Base-by-base conservation (phyloP, 73 alveolate species). In the Paramecium biaurelia region DNA sequence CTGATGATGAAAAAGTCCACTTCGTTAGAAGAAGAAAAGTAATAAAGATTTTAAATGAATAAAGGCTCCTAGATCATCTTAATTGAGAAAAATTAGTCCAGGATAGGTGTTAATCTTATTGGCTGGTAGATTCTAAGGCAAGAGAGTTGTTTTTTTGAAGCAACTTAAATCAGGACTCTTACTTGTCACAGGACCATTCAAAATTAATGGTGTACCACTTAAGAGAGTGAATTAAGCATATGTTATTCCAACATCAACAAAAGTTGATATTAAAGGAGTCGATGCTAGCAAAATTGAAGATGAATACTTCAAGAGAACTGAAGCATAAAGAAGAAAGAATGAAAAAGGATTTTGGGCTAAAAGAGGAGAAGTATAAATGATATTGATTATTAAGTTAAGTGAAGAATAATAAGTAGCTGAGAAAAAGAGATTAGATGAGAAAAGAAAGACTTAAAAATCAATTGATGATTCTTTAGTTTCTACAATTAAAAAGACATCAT, bases 181-280 rank as follows among this genome's bases (percentile, higher is more conserved):
- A 72, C 96, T 97, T 70, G 99, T 97, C 49, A 97, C 99, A 53
- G 99, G 99, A 38, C 99, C 99, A 35, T 95, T 95, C 98, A 97
- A 95, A 92, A 92, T 95, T 59, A 96, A 96, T 93, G 99, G 99
- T 45, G 99, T 96, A 72, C 98, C 99, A 34, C 93, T 96, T 85
- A 96, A 93, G 95, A 94, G 99, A 97, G 97, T 97, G 53, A 94
- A 94, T 92, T 94, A 95, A 85, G 97, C 97, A 85, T 93, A 94
- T 93, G 96, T 97, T 72, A 26, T 97, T 70, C 95, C 99, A 38
- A 97, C 99, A 23, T 79, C 96, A 41, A 95, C 98, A 70, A 95
- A 96, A 72, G 95, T 97, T 57, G 93, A 92, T 21, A 24, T 97
- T 56, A 76, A 76, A 21, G 98, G 98, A 24, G 97, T 94, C 24